A percentile compares a stretch with the other conserved stretches of the same genome.
Conservation (phyloP, 306 rosid genomes). For the Abrus pulchellus region DNA sequence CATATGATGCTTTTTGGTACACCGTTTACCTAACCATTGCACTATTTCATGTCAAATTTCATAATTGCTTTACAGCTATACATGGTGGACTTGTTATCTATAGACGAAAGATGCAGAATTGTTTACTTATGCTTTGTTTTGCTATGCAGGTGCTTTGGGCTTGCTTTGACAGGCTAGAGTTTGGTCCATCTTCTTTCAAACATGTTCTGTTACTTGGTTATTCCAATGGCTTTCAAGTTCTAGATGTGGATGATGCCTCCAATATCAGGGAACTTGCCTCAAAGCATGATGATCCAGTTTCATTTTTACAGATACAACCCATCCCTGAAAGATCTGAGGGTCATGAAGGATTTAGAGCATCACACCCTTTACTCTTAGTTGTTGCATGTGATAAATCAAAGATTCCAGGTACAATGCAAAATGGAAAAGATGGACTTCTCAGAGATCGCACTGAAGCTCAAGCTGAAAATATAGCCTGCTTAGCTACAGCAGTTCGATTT, state of each 20-base stretch:
- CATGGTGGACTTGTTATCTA: background rate
- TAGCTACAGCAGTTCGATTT: constrained; percentile 91
- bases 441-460: constrained; percentile 73
- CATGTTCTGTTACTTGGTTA: constrained; percentile 87
- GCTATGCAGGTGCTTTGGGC: constrained; percentile 84
- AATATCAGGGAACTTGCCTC: constrained; percentile 83
- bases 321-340: constrained; percentile 67
- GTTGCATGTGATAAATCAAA: constrained; percentile 88
- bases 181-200: constrained; percentile 67
- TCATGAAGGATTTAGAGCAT: constrained; percentile 77
- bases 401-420: constrained; percentile 75
- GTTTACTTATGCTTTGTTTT: constrained; percentile 40
- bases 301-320: constrained; percentile 95
- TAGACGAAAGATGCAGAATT: constrained; percentile 9
- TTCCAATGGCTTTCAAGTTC: constrained; percentile 94
- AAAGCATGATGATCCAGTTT: constrained; percentile 91
- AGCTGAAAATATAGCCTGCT: constrained; percentile 63
- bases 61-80: background rate
- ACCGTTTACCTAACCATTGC: too few species aligned
- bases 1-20: background rate
- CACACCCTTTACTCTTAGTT: constrained; percentile 93
- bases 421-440: constrained; percentile 29
- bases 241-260: constrained; percentile 87
- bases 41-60: background rate
- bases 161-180: constrained; percentile 83